Percentiles rank a stretch among this genome's conserved stretches.
Evolutionary conservation across 305 asterid genomes (phyloP).

Genomic region (Fraxinus latifolia): DNA sequence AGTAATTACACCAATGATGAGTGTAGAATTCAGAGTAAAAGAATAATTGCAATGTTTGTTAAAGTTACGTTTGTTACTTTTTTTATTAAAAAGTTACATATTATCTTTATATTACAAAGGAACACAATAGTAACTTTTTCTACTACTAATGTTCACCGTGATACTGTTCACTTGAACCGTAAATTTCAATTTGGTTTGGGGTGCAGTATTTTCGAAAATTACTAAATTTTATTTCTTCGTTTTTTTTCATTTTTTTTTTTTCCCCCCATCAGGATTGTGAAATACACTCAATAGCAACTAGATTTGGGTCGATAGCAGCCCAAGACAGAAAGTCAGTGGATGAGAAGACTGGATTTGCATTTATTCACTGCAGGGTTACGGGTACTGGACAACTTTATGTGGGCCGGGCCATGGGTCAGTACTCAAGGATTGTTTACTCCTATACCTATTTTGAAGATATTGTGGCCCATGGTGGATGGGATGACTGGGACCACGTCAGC

Average conservation of each 20-base stretch:
- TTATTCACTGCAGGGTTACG: slow-evolving; percentile 60
- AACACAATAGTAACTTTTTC: no score
- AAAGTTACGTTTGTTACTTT: no score
- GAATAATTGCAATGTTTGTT: no score
- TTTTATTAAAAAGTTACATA: no score
- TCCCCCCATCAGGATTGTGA: slow-evolving; percentile 52
- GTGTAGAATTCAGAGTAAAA: no score
- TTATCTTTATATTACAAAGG: no score
- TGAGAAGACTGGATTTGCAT: slow-evolving; percentile 78
- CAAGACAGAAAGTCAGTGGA: slow-evolving; percentile 56
- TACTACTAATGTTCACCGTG: no score
- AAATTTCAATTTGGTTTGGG: not conserved
- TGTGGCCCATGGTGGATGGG: slow-evolving; percentile 86
- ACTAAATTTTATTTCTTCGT: no score
- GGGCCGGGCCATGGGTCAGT: slow-evolving; percentile 93
- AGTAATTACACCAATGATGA: no score
- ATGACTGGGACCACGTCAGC: slow-evolving; percentile 76
- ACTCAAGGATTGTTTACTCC: slow-evolving; percentile 69
- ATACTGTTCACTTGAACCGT: not conserved
- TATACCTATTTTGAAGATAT: slow-evolving; percentile 64
- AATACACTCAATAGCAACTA: slow-evolving; percentile 66
- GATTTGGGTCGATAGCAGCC: slow-evolving; percentile 84
- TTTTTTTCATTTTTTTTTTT: no score
- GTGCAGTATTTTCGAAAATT: no score
- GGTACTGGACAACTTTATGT: slow-evolving; percentile 73